phyloP scores from a whole-genome alignment of 2,329 filamentous ascomycete species.

The Aquanectria penicillioides region DNA sequence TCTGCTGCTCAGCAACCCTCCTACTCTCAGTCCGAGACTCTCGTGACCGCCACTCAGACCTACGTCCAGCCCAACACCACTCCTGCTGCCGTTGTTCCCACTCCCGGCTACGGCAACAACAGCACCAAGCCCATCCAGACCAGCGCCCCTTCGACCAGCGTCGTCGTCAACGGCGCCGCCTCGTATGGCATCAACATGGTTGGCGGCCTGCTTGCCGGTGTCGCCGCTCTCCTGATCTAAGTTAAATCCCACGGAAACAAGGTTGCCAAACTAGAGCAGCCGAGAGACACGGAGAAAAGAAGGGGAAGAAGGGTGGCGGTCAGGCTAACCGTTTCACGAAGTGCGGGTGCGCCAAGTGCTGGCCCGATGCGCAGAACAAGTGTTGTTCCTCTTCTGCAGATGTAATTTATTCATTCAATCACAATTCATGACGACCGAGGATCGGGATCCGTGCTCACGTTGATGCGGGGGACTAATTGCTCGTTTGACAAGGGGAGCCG shows the following conservation, averaged over 20 bases:
- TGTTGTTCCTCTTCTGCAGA: constrained; percentile 23
- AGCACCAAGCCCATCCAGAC: constrained; percentile 15
- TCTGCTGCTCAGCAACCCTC: not conserved
- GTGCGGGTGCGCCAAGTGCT: not conserved
- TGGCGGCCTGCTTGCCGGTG: constrained; percentile 35
- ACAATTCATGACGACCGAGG: not conserved
- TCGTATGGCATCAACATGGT: constrained; percentile 29
- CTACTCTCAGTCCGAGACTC: not conserved
- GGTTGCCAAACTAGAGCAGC: not conserved
- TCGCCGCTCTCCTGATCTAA: constrained; percentile 32
- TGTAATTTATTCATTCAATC: constrained; percentile 13
- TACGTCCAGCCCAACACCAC: not conserved
- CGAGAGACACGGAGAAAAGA: not conserved
- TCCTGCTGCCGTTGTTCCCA: not conserved
- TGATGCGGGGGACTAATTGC: constrained; percentile 10
- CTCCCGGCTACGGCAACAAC: constrained; percentile 3
- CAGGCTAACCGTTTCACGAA: constrained; percentile 4
- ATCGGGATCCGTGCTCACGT: not conserved
- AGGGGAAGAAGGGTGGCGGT: not conserved
- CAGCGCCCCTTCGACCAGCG: constrained; percentile 13
- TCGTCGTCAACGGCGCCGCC: constrained; percentile 27
- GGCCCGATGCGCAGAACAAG: not conserved
- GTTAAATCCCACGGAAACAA: not conserved
- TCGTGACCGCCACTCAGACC: constrained; percentile 6
- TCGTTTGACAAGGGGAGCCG: constrained; percentile 14